phyloP scores from a whole-genome alignment of 176 grass and related monocot species.

The Saccharum officinarum region DNA sequence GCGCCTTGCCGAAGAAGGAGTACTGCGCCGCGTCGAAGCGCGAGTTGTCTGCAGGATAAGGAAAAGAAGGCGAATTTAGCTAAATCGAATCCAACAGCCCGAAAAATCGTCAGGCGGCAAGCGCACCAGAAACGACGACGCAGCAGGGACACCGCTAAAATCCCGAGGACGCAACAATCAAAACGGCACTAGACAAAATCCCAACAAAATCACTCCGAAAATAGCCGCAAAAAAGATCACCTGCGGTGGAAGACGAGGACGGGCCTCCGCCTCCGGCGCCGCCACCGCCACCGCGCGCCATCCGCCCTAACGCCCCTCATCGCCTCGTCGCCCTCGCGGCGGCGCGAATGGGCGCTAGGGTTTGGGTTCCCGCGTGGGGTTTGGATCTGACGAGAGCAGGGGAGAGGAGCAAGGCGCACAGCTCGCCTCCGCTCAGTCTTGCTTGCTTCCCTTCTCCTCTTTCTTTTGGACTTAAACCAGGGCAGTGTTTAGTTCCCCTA shows the following conservation, averaged over 20 bases:
- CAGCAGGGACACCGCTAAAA: not conserved
- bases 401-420: not conserved
- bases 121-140: not conserved
- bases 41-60: slow-evolving; percentile 46
- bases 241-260: slow-evolving; percentile 27
- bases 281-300: not conserved
- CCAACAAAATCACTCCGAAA: slow-evolving; percentile 7
- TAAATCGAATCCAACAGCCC: slow-evolving; percentile 2
- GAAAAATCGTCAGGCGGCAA: not conserved
- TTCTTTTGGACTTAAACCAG: slow-evolving; percentile 22
- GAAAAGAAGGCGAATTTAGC: slow-evolving; percentile 19
- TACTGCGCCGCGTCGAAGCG: slow-evolving; percentile 78
- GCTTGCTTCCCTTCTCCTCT: slow-evolving; percentile 32
- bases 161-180: not conserved
- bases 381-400: slow-evolving; percentile 37
- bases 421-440: slow-evolving; percentile 26
- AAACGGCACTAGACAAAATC: slow-evolving; percentile 3
- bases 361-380: slow-evolving; percentile 24
- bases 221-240: slow-evolving; percentile 25
- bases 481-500: too few species aligned
- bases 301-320: slow-evolving; percentile 45
- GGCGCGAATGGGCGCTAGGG: slow-evolving; percentile 27
- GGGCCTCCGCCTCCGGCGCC: not conserved
- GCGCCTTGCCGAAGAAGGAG: slow-evolving; percentile 70
- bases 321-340: not conserved